Conservation (phyloP, 2,329 filamentous ascomycete genomes). For the Xylaria sp. region DNA sequence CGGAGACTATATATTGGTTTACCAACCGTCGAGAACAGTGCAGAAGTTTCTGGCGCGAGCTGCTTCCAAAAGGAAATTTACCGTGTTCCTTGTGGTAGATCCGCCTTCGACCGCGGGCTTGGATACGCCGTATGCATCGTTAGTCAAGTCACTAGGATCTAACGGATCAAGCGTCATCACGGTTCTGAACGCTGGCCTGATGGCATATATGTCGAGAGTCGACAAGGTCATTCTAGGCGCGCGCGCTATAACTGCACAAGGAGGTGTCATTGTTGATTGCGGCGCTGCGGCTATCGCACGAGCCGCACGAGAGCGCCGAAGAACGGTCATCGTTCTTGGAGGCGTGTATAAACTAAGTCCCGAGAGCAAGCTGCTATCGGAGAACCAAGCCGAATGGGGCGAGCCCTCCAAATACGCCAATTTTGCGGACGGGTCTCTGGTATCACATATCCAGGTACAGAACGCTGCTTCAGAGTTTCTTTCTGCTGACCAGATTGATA, state of each 20-base stretch:
- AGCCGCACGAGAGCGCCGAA: slow-evolving; percentile 83
- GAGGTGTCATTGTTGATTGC: slow-evolving; percentile 83
- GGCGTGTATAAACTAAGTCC: slow-evolving; percentile 96
- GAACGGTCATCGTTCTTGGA: slow-evolving; percentile 87
- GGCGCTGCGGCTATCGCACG: slow-evolving; percentile 87
- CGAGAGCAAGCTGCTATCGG: slow-evolving; percentile 84
- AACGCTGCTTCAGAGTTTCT: slow-evolving; percentile 88
- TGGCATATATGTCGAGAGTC: slow-evolving; percentile 93
- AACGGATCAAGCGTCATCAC: slow-evolving; percentile 85
- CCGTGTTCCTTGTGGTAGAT: slow-evolving; percentile 83
- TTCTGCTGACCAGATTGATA: slow-evolving; percentile 77
- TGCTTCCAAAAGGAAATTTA: slow-evolving; percentile 90
- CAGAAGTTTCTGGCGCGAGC: slow-evolving; percentile 91
- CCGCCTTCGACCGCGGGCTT: slow-evolving; percentile 54
- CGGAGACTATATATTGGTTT: slow-evolving; percentile 90
- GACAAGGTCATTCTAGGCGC: slow-evolving; percentile 95
- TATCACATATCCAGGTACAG: slow-evolving; percentile 80
- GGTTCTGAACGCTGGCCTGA: slow-evolving; percentile 85
- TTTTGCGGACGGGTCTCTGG: slow-evolving; percentile 82
- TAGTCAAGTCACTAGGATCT: slow-evolving; percentile 81
- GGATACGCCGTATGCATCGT: slow-evolving; percentile 60
- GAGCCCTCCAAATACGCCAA: slow-evolving; percentile 79
- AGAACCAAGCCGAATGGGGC: slow-evolving; percentile 86
- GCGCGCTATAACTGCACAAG: slow-evolving; percentile 87
- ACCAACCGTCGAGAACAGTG: slow-evolving; percentile 86